Percentiles rank a stretch among this genome's conserved stretches.
These are phyloP conservation scores for Lachancea cidri DNA, from an alignment of 805 yeast species.

Conservation along the genomic window DNA sequence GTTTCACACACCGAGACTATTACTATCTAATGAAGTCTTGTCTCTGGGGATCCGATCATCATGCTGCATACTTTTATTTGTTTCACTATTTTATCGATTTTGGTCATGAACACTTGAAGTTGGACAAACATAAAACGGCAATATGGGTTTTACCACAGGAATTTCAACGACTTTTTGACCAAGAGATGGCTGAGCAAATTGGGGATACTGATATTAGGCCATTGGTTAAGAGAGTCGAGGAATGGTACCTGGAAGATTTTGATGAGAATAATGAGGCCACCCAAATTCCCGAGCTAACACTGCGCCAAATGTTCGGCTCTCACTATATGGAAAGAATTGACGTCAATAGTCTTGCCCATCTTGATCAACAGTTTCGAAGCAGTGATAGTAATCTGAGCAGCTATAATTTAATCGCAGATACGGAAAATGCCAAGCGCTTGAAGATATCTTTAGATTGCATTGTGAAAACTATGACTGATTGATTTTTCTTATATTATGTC, in stretches of 20 bases:
- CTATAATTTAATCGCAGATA: conserved; percentile 12
- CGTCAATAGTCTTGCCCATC: not conserved
- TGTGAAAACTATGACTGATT: not conserved
- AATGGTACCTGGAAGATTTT: conserved; percentile 2
- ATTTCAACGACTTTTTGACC: not conserved
- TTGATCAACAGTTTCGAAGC: no score
- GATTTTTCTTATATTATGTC: not conserved
- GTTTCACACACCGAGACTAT: conserved; percentile 15
- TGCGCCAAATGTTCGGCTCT: conserved; percentile 1
- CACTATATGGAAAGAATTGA: not conserved
- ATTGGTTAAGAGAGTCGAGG: conserved; percentile 1
- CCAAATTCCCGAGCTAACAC: conserved; percentile 1
- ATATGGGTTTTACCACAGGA: not conserved
- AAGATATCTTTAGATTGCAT: conserved; percentile 6
- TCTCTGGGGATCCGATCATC: not conserved
- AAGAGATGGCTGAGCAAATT: not conserved
- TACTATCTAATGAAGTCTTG: conserved; percentile 8
- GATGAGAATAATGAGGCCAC: not conserved
- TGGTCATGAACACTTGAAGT: not conserved
- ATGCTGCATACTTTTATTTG: conserved; percentile 4
- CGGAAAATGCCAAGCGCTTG: conserved; percentile 10
- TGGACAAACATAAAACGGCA: not conserved
- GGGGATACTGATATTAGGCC: conserved; percentile 1
- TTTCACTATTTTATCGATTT: conserved; percentile 8
- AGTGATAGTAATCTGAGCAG: no score